Evolutionary conservation across 2,329 filamentous ascomycete genomes (phyloP).

Genomic region (Paecilomyces fulvus): DNA sequence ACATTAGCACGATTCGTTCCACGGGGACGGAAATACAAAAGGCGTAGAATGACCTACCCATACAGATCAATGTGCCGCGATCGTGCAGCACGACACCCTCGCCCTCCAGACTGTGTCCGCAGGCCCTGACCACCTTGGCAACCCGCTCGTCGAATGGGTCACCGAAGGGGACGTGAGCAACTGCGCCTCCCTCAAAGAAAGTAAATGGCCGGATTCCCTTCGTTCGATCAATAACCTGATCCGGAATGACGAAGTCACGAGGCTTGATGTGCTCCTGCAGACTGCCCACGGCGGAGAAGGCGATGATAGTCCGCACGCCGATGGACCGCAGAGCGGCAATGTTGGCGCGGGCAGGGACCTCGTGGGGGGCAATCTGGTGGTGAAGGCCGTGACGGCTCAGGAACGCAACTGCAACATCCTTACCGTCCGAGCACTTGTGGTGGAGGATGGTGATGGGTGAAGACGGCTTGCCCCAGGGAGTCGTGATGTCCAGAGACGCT

Average conservation of each 20-base stretch:
- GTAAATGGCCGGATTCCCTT: conserved; percentile 92
- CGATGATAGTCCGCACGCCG: conserved; percentile 83
- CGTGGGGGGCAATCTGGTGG: conserved; percentile 86
- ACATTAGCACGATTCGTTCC: background rate
- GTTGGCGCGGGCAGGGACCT: conserved; percentile 91
- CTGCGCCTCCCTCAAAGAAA: conserved; percentile 76
- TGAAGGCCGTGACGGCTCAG: conserved; percentile 82
- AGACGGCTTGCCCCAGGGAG: conserved; percentile 80
- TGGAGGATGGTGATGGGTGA: conserved; percentile 77
- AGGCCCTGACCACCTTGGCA: conserved; percentile 66
- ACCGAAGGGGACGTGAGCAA: conserved; percentile 90
- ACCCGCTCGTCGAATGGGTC: conserved; percentile 84
- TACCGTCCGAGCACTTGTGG: conserved; percentile 62
- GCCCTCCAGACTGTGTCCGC: conserved; percentile 68
- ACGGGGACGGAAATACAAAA: background rate
- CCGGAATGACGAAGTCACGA: conserved; percentile 91
- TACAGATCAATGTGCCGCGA: conserved; percentile 79
- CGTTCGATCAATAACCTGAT: conserved; percentile 95
- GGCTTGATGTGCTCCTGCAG: conserved; percentile 89
- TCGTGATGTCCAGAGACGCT: conserved; percentile 65
- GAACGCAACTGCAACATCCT: conserved; percentile 67
- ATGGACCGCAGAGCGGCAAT: conserved; percentile 91
- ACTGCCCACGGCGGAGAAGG: conserved; percentile 90
- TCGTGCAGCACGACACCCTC: conserved; percentile 80
- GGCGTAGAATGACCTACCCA: conserved; percentile 52